Percentiles rank a stretch among this genome's conserved stretches.
phyloP scores from a whole-genome alignment of 805 yeast species.

The Sungouiella blattae region DNA sequence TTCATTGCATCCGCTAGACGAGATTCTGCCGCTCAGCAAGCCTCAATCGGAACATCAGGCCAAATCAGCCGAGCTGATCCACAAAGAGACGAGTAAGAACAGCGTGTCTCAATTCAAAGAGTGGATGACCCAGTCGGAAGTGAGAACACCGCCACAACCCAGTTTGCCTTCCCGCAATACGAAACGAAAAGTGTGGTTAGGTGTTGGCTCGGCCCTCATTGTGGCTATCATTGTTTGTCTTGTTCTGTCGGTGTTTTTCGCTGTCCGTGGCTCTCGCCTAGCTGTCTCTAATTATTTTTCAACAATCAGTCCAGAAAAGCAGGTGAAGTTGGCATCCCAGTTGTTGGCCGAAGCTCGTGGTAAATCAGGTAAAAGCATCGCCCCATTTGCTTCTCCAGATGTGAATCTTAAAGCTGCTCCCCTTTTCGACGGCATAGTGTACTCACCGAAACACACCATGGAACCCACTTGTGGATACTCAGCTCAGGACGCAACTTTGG shows the following conservation, averaged over 20 bases:
- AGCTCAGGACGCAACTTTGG: constrained; percentile 48
- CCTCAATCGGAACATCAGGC: too few species aligned
- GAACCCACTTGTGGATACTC: constrained; percentile 53
- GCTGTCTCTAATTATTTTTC: constrained; percentile 25
- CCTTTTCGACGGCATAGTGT: constrained; percentile 54
- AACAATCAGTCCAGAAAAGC: too few species aligned
- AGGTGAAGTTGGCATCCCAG: constrained; percentile 6
- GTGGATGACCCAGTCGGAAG: neutral
- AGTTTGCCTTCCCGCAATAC: neutral
- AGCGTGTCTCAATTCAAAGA: neutral
- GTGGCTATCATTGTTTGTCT: constrained; percentile 15
- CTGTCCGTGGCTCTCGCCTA: constrained; percentile 28
- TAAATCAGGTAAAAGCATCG: neutral
- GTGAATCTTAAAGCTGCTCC: neutral
- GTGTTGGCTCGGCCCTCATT: constrained; percentile 3
- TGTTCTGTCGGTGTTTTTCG: constrained; percentile 21
- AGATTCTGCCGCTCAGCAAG: constrained; percentile 1
- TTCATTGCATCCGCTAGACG: neutral
- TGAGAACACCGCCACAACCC: too few species aligned
- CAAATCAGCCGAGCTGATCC: neutral
- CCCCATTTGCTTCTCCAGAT: neutral
- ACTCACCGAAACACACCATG: constrained; percentile 53
- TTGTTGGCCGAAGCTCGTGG: neutral
- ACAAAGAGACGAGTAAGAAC: neutral
- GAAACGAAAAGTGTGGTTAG: neutral